These are phyloP conservation scores for Xanthoconium stramineum DNA, from an alignment of 768 basidiomycete genomes.

Conservation along the genomic window DNA sequence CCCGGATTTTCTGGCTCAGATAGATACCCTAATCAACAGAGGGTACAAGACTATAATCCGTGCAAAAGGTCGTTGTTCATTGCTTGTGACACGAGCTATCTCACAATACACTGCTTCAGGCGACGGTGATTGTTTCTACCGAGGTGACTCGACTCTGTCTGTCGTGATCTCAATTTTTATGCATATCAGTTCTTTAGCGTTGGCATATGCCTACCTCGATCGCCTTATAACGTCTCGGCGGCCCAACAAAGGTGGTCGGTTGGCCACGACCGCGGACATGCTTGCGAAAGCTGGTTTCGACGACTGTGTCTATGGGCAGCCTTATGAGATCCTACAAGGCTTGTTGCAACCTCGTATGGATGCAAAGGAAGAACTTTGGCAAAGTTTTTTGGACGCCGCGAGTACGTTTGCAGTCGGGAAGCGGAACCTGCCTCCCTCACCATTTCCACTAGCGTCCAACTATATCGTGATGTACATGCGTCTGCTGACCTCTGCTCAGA, in stretches of 20 bases:
- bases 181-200: conserved; percentile 45
- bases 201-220: conserved; percentile 80
- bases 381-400: conserved; percentile 49
- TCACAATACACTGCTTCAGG: conserved; percentile 39
- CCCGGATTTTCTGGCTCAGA: conserved; percentile 63
- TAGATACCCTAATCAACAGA: conserved; percentile 60
- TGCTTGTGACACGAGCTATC: background rate
- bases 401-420: conserved; percentile 32
- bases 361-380: conserved; percentile 35
- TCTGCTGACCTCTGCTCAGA: conserved; percentile 78
- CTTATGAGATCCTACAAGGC: conserved; percentile 58
- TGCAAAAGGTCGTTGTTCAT: conserved; percentile 54
- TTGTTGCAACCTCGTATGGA: conserved; percentile 47
- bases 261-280: conserved; percentile 48
- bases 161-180: conserved; percentile 10
- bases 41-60: conserved; percentile 70
- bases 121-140: conserved; percentile 91
- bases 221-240: conserved; percentile 54
- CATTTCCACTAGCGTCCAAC: conserved; percentile 49
- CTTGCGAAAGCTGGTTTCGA: conserved; percentile 64
- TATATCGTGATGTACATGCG: conserved; percentile 79
- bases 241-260: conserved; percentile 43
- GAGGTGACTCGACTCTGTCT: conserved; percentile 50
- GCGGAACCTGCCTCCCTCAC: conserved; percentile 1
- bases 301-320: conserved; percentile 67